These are phyloP conservation scores for Ilyonectria sp. DNA, from an alignment of 2,329 filamentous ascomycete genomes.

Conservation along the genomic window DNA sequence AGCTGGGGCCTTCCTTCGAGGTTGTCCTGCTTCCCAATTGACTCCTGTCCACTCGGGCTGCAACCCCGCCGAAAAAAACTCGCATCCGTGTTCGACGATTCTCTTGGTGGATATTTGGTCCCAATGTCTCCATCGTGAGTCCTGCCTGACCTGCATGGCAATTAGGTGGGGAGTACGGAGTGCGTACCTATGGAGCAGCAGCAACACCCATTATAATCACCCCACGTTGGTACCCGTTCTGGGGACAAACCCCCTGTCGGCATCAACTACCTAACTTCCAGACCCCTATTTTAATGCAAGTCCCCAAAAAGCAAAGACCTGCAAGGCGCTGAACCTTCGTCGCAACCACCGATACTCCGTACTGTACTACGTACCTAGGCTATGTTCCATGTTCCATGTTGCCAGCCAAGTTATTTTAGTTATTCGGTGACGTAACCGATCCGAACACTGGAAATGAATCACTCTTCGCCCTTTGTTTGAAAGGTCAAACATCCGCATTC, in stretches of 20 bases:
- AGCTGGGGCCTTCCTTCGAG: neutral
- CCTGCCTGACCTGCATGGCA: neutral
- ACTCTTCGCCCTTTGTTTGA: neutral
- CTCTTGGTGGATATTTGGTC: neutral
- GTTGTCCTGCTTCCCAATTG: neutral
- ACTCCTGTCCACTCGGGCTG: neutral
- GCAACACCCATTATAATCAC: neutral
- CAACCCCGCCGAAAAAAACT: neutral
- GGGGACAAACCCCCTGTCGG: slow-evolving; percentile 11
- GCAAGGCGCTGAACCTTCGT: neutral
- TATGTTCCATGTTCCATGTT: no score
- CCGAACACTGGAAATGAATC: neutral
- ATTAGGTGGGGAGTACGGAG: neutral
- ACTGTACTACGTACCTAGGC: no score
- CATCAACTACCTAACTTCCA: neutral
- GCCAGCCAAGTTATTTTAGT: neutral
- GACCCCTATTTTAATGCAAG: slow-evolving; percentile 4
- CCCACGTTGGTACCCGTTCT: slow-evolving; percentile 2
- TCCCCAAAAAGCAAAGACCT: neutral
- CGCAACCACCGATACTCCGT: neutral
- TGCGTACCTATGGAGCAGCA: no score
- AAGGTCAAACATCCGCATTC: neutral
- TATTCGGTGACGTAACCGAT: neutral
- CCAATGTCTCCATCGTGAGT: neutral
- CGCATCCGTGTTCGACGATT: neutral